phyloP scores from a whole-genome alignment of 2,329 filamentous ascomycete genomes.

The Pseudogymnoascus sp. region DNA sequence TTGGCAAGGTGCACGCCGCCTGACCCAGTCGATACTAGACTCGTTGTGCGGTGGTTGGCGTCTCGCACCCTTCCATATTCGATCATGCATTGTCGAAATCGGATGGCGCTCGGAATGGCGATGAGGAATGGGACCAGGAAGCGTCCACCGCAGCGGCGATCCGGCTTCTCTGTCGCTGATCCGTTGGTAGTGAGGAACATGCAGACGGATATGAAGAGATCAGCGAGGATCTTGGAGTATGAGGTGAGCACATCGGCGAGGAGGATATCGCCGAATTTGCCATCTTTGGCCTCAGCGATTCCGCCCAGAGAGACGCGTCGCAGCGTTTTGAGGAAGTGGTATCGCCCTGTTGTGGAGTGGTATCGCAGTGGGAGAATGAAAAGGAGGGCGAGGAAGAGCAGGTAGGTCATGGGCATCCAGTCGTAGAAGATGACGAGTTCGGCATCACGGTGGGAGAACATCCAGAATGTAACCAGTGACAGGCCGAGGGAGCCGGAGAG shows the following conservation, averaged over 20 bases:
- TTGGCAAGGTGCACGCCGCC: slow-evolving; percentile 87
- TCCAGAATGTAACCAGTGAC: slow-evolving; percentile 78
- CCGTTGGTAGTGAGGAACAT: slow-evolving; percentile 74
- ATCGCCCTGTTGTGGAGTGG: slow-evolving; percentile 62
- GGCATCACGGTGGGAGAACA: slow-evolving; percentile 63
- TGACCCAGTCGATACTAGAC: slow-evolving; percentile 50
- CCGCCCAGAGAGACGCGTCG: slow-evolving; percentile 77
- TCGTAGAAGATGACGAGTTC: slow-evolving; percentile 69
- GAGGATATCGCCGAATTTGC: slow-evolving; percentile 90
- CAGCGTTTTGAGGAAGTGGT: slow-evolving; percentile 67
- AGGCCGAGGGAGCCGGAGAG: slow-evolving; percentile 63
- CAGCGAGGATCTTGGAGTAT: slow-evolving; percentile 86
- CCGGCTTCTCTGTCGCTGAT: slow-evolving; percentile 71
- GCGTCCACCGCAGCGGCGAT: slow-evolving; percentile 72
- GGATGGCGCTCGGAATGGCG: slow-evolving; percentile 74
- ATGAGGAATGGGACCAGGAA: slow-evolving; percentile 80
- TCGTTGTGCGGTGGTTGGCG: slow-evolving; percentile 41
- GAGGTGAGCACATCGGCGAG: slow-evolving; percentile 91
- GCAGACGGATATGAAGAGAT: slow-evolving; percentile 81
- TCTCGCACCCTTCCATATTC: slow-evolving; percentile 70
- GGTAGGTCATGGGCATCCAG: slow-evolving; percentile 78
- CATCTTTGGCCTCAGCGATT: slow-evolving; percentile 76
- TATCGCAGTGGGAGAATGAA: slow-evolving; percentile 68
- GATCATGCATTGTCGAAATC: slow-evolving; percentile 83
- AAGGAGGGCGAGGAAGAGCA: slow-evolving; percentile 62